Conservation (phyloP, 140 eudicot genomes). For the Ambrosia hybrid region DNA sequence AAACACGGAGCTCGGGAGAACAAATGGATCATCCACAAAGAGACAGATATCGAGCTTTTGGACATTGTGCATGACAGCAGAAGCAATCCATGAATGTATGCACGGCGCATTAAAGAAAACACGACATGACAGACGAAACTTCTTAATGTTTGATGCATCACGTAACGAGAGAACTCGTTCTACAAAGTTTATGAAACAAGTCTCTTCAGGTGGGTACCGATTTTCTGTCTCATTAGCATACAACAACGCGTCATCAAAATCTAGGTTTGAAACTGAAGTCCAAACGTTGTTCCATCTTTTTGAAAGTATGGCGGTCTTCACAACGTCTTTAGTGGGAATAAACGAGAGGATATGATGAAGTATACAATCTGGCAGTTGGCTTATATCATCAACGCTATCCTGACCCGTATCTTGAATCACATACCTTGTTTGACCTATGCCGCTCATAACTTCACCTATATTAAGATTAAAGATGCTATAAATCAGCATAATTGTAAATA, state of each 20-base stretch:
- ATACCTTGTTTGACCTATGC: conserved; percentile 16
- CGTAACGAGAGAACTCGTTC: conserved; percentile 42
- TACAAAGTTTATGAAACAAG: conserved; percentile 43
- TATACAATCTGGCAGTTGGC: conserved; percentile 47
- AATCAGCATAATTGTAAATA: neutral
- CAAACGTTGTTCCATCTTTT: conserved; percentile 50
- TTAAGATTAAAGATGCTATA: neutral
- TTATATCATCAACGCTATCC: conserved; percentile 25
- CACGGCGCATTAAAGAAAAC: conserved; percentile 48
- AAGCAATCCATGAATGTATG: conserved; percentile 44
- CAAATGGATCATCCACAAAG: conserved; percentile 39
- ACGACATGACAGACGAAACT: conserved; percentile 55
- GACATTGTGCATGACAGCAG: conserved; percentile 40
- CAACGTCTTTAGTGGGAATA: conserved; percentile 53
- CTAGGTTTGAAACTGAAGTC: conserved; percentile 49
- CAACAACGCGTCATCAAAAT: conserved; percentile 48
- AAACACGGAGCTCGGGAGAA: conserved; percentile 43
- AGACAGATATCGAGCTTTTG: conserved; percentile 54
- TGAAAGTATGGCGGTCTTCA: conserved; percentile 48
- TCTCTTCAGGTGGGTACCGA: conserved; percentile 28
- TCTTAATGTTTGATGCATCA: conserved; percentile 32
- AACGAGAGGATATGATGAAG: conserved; percentile 49
- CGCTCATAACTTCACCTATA: conserved; percentile 26
- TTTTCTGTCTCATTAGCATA: conserved; percentile 28
- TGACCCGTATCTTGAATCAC: conserved; percentile 14